phyloP scores from a whole-genome alignment of 2,329 filamentous ascomycete species.

The Penicillium carneum region DNA sequence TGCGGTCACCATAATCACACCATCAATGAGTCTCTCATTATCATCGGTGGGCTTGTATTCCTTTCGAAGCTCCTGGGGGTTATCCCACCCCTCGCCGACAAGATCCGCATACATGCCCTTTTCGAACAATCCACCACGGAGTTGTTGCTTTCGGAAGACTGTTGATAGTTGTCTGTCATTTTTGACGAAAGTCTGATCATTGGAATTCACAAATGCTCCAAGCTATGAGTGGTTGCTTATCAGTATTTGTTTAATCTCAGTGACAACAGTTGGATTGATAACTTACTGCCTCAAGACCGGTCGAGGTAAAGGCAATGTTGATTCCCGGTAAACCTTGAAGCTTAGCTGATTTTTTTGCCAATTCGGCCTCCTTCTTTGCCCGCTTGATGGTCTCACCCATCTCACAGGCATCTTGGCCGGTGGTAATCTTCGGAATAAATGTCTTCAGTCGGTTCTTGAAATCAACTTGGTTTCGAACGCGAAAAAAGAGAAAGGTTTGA shows the following conservation, averaged over 20 bases:
- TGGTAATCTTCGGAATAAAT: conserved; percentile 24
- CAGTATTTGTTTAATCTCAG: neutral
- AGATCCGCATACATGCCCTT: conserved; percentile 28
- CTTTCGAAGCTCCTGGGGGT: conserved; percentile 19
- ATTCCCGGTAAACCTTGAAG: conserved; percentile 15
- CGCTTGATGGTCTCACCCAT: conserved; percentile 9
- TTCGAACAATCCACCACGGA: conserved; percentile 16
- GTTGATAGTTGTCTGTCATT: conserved; percentile 6
- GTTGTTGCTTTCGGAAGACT: neutral
- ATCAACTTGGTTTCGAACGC: conserved; percentile 13
- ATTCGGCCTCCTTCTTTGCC: conserved; percentile 2
- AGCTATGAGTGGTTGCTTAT: neutral
- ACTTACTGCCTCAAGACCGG: conserved; percentile 20
- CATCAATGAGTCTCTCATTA: conserved; percentile 8
- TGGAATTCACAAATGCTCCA: conserved; percentile 7
- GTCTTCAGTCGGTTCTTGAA: conserved; percentile 21
- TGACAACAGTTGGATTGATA: neutral
- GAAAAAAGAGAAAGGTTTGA: conserved; percentile 26
- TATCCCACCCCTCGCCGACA: conserved; percentile 25
- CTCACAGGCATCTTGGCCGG: conserved; percentile 16
- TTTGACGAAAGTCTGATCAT: neutral
- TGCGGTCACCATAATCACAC: conserved; percentile 15
- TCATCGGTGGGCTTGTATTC: conserved; percentile 2
- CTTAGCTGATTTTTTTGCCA: neutral
- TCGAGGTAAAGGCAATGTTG: conserved; percentile 20